phyloP scores from a whole-genome alignment of 371 early-diverging fungal genomes.

The Mortierella sp. region DNA sequence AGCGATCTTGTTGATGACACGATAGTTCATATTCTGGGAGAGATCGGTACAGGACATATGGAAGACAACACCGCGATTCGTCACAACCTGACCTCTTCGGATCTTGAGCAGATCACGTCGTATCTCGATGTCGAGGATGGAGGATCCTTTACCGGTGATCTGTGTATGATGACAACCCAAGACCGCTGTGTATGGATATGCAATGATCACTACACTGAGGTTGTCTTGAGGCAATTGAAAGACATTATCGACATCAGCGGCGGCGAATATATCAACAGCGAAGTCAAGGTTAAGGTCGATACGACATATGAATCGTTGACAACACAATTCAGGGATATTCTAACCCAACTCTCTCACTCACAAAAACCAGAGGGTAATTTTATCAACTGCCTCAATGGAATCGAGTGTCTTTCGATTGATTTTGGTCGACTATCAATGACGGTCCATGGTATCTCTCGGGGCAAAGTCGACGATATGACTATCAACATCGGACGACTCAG shows the following conservation, averaged over 20 bases:
- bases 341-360: no score
- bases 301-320: background rate
- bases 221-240: background rate
- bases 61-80: background rate
- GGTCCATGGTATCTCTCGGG: no score
- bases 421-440: no score
- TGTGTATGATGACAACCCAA: background rate
- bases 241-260: background rate
- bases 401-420: no score
- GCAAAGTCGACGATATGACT: no score
- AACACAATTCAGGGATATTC: no score
- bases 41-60: background rate
- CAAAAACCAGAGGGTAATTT: no score
- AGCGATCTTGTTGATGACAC: background rate
- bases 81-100: background rate
- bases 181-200: background rate
- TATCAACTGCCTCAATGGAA: no score
- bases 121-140: slow-evolving; percentile 7
- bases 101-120: slow-evolving; percentile 1
- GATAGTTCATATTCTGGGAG: background rate
- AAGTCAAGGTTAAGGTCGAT: background rate
- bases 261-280: background rate
- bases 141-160: slow-evolving; percentile 2
- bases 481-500: no score
- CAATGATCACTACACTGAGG: background rate